These are phyloP conservation scores for Colletotrichum zoysiae DNA, from an alignment of 2,329 filamentous ascomycete species.

Conservation along the genomic window DNA sequence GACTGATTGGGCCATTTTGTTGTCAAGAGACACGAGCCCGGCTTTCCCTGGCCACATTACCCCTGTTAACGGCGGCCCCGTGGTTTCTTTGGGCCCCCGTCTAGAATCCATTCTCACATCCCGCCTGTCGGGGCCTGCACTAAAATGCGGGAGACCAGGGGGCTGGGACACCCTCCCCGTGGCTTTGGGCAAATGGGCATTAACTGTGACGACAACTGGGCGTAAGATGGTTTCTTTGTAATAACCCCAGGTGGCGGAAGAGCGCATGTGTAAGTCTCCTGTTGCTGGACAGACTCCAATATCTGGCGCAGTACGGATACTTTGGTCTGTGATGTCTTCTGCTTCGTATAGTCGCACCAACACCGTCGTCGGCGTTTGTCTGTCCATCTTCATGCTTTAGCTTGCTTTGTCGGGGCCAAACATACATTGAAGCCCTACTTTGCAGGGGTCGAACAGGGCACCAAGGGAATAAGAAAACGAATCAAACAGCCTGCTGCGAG, in stretches of 20 bases:
- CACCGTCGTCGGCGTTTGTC: not conserved
- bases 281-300: conserved; percentile 28
- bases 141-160: conserved; percentile 37
- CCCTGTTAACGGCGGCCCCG: conserved; percentile 20
- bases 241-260: conserved; percentile 14
- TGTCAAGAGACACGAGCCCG: conserved; percentile 27
- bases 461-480: conserved; percentile 24
- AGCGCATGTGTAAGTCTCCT: conserved; percentile 38
- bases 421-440: conserved; percentile 33
- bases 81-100: conserved; percentile 14
- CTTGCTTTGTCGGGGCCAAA: conserved; percentile 29
- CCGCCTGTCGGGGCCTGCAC: conserved; percentile 16
- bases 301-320: conserved; percentile 1
- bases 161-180: not conserved
- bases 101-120: conserved; percentile 28
- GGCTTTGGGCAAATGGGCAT: conserved; percentile 26
- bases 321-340: not conserved
- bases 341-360: conserved; percentile 13
- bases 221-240: not conserved
- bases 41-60: conserved; percentile 15
- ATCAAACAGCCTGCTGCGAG: conserved; percentile 12
- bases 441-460: conserved; percentile 28
- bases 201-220: not conserved
- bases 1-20: conserved; percentile 27
- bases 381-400: conserved; percentile 10